A percentile compares a stretch with the other conserved stretches of the same genome.
Conservation (phyloP, 1,139 yeast species). For the Candida sp. region DNA sequence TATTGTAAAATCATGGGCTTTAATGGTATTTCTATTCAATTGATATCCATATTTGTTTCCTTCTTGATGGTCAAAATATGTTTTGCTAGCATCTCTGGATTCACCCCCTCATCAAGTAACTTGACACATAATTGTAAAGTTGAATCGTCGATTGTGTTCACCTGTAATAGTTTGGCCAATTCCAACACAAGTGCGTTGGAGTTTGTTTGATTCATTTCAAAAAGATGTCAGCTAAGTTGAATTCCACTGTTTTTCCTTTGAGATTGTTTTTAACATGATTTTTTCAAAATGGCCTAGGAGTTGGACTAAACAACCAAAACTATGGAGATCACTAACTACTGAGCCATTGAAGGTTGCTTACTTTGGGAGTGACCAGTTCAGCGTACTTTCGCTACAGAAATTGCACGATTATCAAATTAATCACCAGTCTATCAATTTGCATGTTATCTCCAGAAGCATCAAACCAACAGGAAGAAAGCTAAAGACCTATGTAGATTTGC, state of each 20-base stretch:
- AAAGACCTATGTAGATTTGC: slow-evolving; percentile 46
- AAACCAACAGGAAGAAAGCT: slow-evolving; percentile 72
- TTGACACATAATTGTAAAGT: slow-evolving; percentile 33
- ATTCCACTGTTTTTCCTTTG: neutral
- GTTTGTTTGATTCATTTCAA: slow-evolving; percentile 1
- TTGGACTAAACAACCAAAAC: neutral
- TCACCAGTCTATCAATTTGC: slow-evolving; percentile 36
- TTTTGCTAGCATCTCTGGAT: slow-evolving; percentile 28
- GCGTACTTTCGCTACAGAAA: slow-evolving; percentile 53
- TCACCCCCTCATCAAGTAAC: slow-evolving; percentile 36
- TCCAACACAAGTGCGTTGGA: slow-evolving; percentile 19
- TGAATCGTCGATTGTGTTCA: slow-evolving; percentile 24
- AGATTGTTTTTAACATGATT: neutral
- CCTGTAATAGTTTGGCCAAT: slow-evolving; percentile 23
- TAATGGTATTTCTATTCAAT: neutral
- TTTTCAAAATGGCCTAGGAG: neutral
- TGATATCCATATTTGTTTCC: slow-evolving; percentile 15
- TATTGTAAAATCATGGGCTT: neutral
- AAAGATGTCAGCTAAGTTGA: neutral
- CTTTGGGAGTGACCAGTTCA: slow-evolving; percentile 82
- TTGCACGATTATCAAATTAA: slow-evolving; percentile 33
- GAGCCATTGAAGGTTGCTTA: slow-evolving; percentile 43
- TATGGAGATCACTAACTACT: neutral
- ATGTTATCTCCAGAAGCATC: slow-evolving; percentile 60
- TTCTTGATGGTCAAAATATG: slow-evolving; percentile 21